phyloP scores from a whole-genome alignment of 768 basidiomycete genomes.

The Holtermannia corniformis region DNA sequence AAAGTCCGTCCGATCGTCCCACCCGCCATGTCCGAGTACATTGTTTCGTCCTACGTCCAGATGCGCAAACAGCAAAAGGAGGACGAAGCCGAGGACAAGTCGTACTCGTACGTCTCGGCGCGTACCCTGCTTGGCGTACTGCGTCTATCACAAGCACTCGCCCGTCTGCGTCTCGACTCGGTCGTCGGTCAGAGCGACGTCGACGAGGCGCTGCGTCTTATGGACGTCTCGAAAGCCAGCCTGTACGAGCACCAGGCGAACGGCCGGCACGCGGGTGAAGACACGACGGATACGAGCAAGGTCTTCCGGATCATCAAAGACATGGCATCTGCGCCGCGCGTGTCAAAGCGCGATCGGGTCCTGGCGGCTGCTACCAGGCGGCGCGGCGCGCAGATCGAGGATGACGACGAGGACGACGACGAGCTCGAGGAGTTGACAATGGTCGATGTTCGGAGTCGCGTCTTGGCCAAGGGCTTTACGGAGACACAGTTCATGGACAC shows the following conservation, averaged over 20 bases:
- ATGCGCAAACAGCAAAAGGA: constrained; percentile 88
- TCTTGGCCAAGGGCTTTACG: constrained; percentile 78
- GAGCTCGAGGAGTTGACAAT: constrained; percentile 63
- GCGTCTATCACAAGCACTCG: constrained; percentile 87
- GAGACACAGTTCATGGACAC: constrained; percentile 83
- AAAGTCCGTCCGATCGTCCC: constrained; percentile 84
- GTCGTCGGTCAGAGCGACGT: constrained; percentile 76
- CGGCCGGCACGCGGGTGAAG: constrained; percentile 57
- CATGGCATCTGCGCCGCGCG: constrained; percentile 50
- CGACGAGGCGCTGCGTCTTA: constrained; percentile 89
- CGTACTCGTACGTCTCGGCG: constrained; percentile 89
- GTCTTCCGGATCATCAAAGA: constrained; percentile 86
- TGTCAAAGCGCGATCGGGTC: constrained; percentile 44
- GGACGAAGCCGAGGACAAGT: constrained; percentile 75
- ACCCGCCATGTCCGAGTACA: constrained; percentile 74
- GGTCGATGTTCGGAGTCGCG: constrained; percentile 76
- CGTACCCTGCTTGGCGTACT: constrained; percentile 90
- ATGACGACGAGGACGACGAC: constrained; percentile 55
- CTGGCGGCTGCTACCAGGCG: constrained; percentile 62
- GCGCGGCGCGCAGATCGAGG: constrained; percentile 58
- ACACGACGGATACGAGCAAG: constrained; percentile 69
- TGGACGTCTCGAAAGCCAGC: constrained; percentile 93
- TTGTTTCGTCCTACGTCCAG: constrained; percentile 91
- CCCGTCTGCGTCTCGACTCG: constrained; percentile 76
- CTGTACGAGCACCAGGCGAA: constrained; percentile 61